Evolutionary conservation across 805 yeast genomes (phyloP).

Genomic region (Kazachstania africana): DNA sequence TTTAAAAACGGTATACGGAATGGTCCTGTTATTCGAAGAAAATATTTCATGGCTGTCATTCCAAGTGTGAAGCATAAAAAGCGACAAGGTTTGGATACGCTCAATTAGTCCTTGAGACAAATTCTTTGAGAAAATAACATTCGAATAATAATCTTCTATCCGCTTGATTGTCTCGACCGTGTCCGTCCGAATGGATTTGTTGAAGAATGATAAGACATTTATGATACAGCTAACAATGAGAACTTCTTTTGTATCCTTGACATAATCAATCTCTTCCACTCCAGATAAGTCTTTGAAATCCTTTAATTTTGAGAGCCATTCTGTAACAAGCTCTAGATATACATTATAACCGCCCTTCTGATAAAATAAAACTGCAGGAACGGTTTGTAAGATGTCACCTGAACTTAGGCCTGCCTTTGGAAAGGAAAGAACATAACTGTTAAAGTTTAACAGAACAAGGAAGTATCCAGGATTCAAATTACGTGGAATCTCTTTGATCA

Average conservation of each 20-base stretch:
- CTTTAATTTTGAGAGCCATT: constrained; percentile 16
- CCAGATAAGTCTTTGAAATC: constrained; percentile 16
- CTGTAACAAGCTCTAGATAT: constrained; percentile 12
- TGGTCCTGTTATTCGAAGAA: constrained; percentile 15
- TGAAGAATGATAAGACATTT: constrained; percentile 33
- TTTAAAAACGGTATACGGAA: constrained; percentile 33
- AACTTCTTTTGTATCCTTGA: constrained; percentile 29
- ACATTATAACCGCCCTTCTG: constrained; percentile 37
- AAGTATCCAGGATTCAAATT: constrained; percentile 21
- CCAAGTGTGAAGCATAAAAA: constrained; percentile 15
- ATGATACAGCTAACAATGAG: constrained; percentile 30
- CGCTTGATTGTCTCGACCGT: constrained; percentile 20
- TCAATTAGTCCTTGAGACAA: constrained; percentile 8
- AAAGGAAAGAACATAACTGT: constrained; percentile 26
- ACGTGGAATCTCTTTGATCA: constrained; percentile 13
- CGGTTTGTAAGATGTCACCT: constrained; percentile 25
- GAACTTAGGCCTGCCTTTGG: constrained; percentile 20
- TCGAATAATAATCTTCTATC: constrained; percentile 2
- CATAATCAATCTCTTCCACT: constrained; percentile 27
- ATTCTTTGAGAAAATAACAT: constrained; percentile 4
- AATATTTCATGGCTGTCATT: constrained; percentile 13
- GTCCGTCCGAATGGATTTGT: constrained; percentile 33
- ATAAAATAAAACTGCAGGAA: constrained; percentile 37
- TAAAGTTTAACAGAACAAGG: constrained; percentile 29
- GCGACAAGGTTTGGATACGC: constrained; percentile 13